Evolutionary conservation across 768 basidiomycete species (phyloP), one percentile per base, ranked within the genome.

Genomic region (Hebeloma cylindrosporum): DNA sequence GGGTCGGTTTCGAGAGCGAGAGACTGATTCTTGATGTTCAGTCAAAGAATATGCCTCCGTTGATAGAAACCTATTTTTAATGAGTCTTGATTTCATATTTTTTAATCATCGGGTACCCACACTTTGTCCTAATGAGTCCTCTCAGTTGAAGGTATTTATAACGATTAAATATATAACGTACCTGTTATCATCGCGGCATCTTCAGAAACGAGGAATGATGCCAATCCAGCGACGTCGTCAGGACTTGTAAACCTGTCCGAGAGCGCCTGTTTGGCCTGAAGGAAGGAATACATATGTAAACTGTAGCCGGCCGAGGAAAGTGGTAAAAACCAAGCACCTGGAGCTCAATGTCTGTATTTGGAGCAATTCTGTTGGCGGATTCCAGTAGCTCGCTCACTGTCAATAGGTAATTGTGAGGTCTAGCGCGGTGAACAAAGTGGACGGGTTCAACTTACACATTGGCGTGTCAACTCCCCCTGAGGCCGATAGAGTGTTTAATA

Each of bases 121-220:
- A 18, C 43, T 51, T 43, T 54, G 53, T 29, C 53, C 55, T 51
- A 11, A 22, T 6, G 22, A 45, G 17, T 29, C 7, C n/a, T n/a
- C n/a, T n/a, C n/a, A n/a, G n/a, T n/a, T 14, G 27, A 14, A 29
- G 6, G 40, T 26, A 11, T 25, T 43, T 4, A 38, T 0, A 9
- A 28, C 27, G n/a, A 5, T 7, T 7, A 21, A 11, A 5, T 29
- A 17, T 4, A 11, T 13, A 22, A 23, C 53, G 9, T 37, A 56
- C 68, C 70, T 4, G 68, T 72, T 3, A 72, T 65, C 43, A 61
- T 64, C 13, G 53, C 43, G 6, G 70, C 61, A 16, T 70, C 62
- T 47, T 68, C 61, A 9, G 69, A 71, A 7, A 54, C 60, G 1
- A 72, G 55, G 39, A 57, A 71, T 3, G 67, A 66, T 0, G 71